phyloP scores from a whole-genome alignment of 352 stramenopile species.

The Phytopythium vexans region DNA sequence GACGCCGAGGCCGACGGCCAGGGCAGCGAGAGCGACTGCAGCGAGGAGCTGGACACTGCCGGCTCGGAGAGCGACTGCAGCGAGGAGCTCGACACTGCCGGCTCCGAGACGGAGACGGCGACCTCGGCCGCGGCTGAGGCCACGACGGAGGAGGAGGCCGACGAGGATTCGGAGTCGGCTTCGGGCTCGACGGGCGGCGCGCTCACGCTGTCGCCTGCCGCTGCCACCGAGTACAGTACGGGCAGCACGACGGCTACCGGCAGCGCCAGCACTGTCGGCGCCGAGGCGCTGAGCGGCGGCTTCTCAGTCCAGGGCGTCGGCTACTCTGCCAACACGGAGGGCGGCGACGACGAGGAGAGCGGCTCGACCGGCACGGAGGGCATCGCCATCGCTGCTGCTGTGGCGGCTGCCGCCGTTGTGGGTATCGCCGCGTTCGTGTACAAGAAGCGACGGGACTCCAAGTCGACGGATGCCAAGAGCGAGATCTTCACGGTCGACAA shows the following conservation, averaged over 20 bases:
- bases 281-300: constrained; percentile 11
- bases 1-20: constrained; percentile 10
- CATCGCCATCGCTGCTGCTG: constrained; percentile 27
- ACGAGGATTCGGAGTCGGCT: constrained; percentile 1
- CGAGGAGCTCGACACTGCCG: constrained; percentile 19
- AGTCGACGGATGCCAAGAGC: constrained; percentile 45
- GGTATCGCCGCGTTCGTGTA: constrained; percentile 47
- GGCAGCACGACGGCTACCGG: constrained; percentile 27
- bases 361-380: not conserved
- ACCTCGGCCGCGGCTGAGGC: not conserved
- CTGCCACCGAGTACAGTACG: constrained; percentile 14
- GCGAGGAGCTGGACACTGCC: constrained; percentile 18
- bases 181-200: constrained; percentile 13
- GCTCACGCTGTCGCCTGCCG: constrained; percentile 36
- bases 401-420: constrained; percentile 39
- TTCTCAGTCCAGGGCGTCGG: constrained; percentile 3
- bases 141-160: not conserved
- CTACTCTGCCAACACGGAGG: constrained; percentile 6
- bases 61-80: constrained; percentile 27
- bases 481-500: constrained; percentile 80
- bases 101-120: constrained; percentile 1
- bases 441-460: constrained; percentile 60
- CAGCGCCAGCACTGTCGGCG: constrained; percentile 10
- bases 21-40: constrained; percentile 14
- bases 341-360: constrained; percentile 6